These are phyloP conservation scores for Agaricales sp. DNA, from an alignment of 1,284 basidiomycete species.

Conservation along the genomic window DNA sequence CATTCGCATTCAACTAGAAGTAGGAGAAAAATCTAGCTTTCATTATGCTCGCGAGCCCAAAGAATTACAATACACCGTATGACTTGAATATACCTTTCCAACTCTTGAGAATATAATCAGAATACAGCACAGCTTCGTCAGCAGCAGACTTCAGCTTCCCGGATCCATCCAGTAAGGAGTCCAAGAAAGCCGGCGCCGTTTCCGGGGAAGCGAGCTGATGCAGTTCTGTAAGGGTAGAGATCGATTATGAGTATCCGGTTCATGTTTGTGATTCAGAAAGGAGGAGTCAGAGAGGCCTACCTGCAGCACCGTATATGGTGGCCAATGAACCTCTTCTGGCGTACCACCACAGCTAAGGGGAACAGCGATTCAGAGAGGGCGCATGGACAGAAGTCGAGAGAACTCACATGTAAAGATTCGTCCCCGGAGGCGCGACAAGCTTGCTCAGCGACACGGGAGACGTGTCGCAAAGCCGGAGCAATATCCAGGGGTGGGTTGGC, in stretches of 20 bases:
- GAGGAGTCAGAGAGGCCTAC: constrained; percentile 17
- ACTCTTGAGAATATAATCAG: constrained; percentile 51
- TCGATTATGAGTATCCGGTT: too few relatives aligned
- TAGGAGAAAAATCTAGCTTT: too few relatives aligned
- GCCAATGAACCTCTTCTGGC: constrained; percentile 49
- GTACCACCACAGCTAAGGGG: constrained; percentile 56
- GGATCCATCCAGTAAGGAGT: constrained; percentile 42
- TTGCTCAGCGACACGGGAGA: constrained; percentile 50
- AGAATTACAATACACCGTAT: constrained; percentile 36
- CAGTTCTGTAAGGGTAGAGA: constrained; percentile 34
- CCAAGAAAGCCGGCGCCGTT: constrained; percentile 55
- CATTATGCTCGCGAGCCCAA: too few relatives aligned
- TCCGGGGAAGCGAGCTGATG: constrained; percentile 64
- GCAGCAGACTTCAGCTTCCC: constrained; percentile 30
- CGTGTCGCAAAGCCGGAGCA: constrained; percentile 46
- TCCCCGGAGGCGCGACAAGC: constrained; percentile 50
- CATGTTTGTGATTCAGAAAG: too few relatives aligned
- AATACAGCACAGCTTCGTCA: constrained; percentile 40
- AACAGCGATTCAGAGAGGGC: constrained; percentile 3
- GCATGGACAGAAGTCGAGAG: not conserved
- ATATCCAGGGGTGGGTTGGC: constrained; percentile 45
- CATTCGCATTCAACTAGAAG: too few relatives aligned
- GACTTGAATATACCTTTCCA: constrained; percentile 62
- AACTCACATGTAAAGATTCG: constrained; percentile 39
- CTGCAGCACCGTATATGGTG: constrained; percentile 55